Evolutionary conservation across 768 basidiomycete genomes (phyloP).

Genomic region (Naganishia kalamii): DNA sequence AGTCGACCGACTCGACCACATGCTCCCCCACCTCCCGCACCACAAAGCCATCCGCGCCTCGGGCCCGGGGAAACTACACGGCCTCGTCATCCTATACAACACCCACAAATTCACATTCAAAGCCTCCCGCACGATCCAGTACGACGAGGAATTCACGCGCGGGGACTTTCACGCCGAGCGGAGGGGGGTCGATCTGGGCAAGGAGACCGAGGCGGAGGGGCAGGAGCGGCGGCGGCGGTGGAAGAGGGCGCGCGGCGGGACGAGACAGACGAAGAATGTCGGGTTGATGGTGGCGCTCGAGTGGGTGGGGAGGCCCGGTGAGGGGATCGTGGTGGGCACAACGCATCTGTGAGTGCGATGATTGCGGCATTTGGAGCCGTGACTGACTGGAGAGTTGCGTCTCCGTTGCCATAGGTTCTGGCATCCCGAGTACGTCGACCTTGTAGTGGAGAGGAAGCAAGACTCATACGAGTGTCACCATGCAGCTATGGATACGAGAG

Average conservation of each 20-base stretch:
- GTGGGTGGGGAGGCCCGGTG: slow-evolving; percentile 45
- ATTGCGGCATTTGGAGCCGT: no score
- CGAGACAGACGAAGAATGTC: slow-evolving; percentile 56
- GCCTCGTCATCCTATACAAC: slow-evolving; percentile 74
- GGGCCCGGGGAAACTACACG: slow-evolving; percentile 73
- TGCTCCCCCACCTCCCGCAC: slow-evolving; percentile 61
- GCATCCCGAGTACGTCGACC: slow-evolving; percentile 66
- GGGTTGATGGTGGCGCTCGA: slow-evolving; percentile 66
- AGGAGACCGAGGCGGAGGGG: slow-evolving; percentile 48
- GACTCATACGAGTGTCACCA: slow-evolving; percentile 45
- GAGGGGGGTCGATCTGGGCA: slow-evolving; percentile 51
- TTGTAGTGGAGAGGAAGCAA: slow-evolving; percentile 36
- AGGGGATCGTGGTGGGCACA: slow-evolving; percentile 71
- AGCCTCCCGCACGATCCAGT: slow-evolving; percentile 55
- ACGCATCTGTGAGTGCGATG: slow-evolving; percentile 59
- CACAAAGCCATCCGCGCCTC: slow-evolving; percentile 63
- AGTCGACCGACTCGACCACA: slow-evolving; percentile 71
- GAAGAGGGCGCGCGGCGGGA: slow-evolving; percentile 34
- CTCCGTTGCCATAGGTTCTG: slow-evolving; percentile 56
- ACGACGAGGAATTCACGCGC: slow-evolving; percentile 56
- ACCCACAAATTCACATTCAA: slow-evolving; percentile 52
- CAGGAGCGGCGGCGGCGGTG: slow-evolving; percentile 50
- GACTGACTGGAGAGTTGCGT: not conserved
- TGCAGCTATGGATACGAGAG: slow-evolving; percentile 62
- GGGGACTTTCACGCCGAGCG: slow-evolving; percentile 27